Conservation (phyloP, 805 yeast species). For the Torulaspora maleeae region DNA sequence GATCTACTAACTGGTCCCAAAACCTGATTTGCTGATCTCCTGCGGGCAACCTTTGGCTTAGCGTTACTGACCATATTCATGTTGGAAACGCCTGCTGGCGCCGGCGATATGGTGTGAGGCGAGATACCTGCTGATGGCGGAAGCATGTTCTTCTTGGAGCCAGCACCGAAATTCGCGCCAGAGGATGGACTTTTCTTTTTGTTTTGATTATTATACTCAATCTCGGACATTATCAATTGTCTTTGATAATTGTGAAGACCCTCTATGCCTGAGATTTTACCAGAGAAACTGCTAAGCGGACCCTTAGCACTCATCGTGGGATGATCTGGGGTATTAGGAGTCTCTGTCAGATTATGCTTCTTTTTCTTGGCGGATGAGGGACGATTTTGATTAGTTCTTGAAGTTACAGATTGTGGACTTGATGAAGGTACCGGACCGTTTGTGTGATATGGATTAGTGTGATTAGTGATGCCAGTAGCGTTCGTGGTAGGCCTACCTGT, state of each 20-base stretch:
- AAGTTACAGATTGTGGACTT: conserved; percentile 4
- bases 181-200: conserved; percentile 5
- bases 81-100: conserved; percentile 1
- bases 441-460: conserved; percentile 1
- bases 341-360: neutral
- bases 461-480: neutral
- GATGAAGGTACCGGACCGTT: conserved; percentile 5
- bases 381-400: conserved; percentile 48
- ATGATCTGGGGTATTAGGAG: neutral
- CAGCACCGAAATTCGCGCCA: conserved; percentile 10
- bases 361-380: conserved; percentile 27
- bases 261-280: conserved; percentile 24
- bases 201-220: conserved; percentile 53
- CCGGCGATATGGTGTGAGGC: conserved; percentile 5
- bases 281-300: neutral
- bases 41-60: conserved; percentile 6
- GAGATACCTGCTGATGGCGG: conserved; percentile 10
- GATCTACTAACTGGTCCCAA: conserved; percentile 8
- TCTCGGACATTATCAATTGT: conserved; percentile 69
- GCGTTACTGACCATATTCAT: neutral
- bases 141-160: conserved; percentile 8
- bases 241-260: conserved; percentile 80
- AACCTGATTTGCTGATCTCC: conserved; percentile 8
- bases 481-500: neutral
- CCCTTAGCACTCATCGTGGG: neutral